A percentile compares a stretch with the other conserved stretches of the same genome.
Evolutionary conservation across 352 stramenopile species (phyloP).

Genomic region (Elongisporangium anandrum): DNA sequence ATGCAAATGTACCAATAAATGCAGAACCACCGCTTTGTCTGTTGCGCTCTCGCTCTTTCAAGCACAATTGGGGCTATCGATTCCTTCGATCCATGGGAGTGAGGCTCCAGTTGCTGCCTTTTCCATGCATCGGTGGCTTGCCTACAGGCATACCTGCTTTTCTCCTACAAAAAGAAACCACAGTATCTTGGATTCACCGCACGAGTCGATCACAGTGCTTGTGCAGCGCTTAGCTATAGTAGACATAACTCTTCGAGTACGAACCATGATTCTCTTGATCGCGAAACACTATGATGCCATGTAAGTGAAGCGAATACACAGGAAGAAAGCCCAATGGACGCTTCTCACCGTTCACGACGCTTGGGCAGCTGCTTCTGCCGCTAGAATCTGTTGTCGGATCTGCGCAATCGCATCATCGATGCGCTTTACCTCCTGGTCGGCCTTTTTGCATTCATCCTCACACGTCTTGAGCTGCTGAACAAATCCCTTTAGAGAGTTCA

Average conservation of each 20-base stretch:
- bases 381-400: neutral
- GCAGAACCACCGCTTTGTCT: neutral
- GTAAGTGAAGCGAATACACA: neutral
- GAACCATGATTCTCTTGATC: no score
- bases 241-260: neutral
- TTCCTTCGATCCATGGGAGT: no score
- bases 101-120: no score
- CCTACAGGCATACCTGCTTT: neutral
- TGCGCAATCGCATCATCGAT: neutral
- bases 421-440: neutral
- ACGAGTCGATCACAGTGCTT: neutral
- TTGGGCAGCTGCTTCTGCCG: neutral
- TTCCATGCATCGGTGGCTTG: neutral
- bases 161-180: neutral
- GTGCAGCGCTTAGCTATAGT: neutral
- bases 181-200: neutral
- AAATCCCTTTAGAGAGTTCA: neutral
- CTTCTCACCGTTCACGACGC: neutral
- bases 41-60: neutral
- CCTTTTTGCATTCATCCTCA: neutral
- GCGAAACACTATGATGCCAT: neutral
- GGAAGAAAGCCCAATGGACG: neutral
- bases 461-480: neutral
- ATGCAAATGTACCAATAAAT: constrained; percentile 67
- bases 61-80: neutral